Base-by-base conservation (phyloP, 2,329 filamentous ascomycete species). In the Ramularia endophylla region DNA sequence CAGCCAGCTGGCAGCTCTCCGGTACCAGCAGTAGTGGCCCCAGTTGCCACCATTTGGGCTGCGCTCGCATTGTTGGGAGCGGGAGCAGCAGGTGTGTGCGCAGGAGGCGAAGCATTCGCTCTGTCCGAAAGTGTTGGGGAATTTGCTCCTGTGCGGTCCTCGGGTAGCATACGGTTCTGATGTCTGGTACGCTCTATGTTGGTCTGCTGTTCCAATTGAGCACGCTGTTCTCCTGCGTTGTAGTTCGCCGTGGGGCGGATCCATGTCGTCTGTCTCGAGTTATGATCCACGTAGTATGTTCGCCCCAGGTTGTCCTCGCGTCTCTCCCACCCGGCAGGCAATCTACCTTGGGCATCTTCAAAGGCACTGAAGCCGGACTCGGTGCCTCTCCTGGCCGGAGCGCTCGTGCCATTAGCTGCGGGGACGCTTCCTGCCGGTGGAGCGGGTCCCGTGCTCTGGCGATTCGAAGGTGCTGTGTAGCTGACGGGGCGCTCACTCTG, bases 231-330 rank as follows among this genome's bases (percentile, higher is more conserved):
- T 36, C 80, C 80, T 33, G 84, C 81, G 46, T 83, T 89, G 57
- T 83, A 84, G 46, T 81, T 81, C 28, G 77, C 75, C n/a, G 87
- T 85, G 6, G 92, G 92, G 45, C 92, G 76, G 55, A 86, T 90
- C 92, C 92, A 98, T 55, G 90, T 97, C 1, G 92, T 98, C 41
- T 92, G 90, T 56, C 92, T 77, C 5, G 89, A 95, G 64, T 97
- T 97, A 64, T 97, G 92, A 60, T 98, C 92, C 38, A 98, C 92
- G 62, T 97, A 98, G 63, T 98, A 98, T 16, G 90, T 97, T 57
- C 92, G 79, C 38, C 92, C 90, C 31, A 97, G 67, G 55, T 95
- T 92, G 63, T 98, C 92, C 65, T 97, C 90, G 42, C 92, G 80
- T 41, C 92, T 81, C 68, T 98, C 92, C 90, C 92, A 98, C 25